Percentiles rank a stretch among this genome's conserved stretches.
phyloP scores from a whole-genome alignment of 2,329 filamentous ascomycete genomes.

The Hysterium pulicare region DNA sequence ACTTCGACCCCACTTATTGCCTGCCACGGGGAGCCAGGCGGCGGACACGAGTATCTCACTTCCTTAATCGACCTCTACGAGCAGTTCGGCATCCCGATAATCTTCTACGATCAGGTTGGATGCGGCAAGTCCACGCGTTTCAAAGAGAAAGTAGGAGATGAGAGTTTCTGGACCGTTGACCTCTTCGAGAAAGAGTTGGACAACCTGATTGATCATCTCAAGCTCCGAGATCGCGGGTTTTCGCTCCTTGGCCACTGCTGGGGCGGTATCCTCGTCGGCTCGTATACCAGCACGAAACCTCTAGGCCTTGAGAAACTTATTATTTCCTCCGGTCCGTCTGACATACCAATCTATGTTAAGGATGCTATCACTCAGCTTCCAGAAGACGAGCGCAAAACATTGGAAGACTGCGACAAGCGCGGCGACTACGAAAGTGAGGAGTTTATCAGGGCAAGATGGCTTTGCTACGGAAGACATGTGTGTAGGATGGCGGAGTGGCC shows the following conservation, averaged over 20 bases:
- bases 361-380: slow-evolving; percentile 15
- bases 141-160: slow-evolving; percentile 43
- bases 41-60: slow-evolving; percentile 28
- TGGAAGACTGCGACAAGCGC: slow-evolving; percentile 13
- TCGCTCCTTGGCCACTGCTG: slow-evolving; percentile 51
- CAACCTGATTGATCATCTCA: slow-evolving; percentile 45
- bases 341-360: slow-evolving; percentile 20
- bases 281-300: slow-evolving; percentile 36
- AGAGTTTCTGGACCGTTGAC: slow-evolving; percentile 47
- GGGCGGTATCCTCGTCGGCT: slow-evolving; percentile 51
- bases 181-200: slow-evolving; percentile 51
- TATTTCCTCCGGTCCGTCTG: slow-evolving; percentile 16
- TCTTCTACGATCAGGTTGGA: slow-evolving; percentile 56
- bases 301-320: slow-evolving; percentile 39
- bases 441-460: slow-evolving; percentile 7
- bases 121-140: slow-evolving; percentile 50
- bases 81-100: slow-evolving; percentile 41
- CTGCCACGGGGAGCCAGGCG: slow-evolving; percentile 41
- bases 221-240: slow-evolving; percentile 35
- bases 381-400: slow-evolving; percentile 15
- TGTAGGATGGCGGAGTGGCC: slow-evolving; percentile 10
- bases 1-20: slow-evolving; percentile 19
- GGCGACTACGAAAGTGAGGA: slow-evolving; percentile 12
- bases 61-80: slow-evolving; percentile 38
- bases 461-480: slow-evolving; percentile 11